A percentile compares a stretch with the other conserved stretches of the same genome.
phyloP scores from a whole-genome alignment of 2,329 filamentous ascomycete genomes.

The Trematosphaeria pertusa region DNA sequence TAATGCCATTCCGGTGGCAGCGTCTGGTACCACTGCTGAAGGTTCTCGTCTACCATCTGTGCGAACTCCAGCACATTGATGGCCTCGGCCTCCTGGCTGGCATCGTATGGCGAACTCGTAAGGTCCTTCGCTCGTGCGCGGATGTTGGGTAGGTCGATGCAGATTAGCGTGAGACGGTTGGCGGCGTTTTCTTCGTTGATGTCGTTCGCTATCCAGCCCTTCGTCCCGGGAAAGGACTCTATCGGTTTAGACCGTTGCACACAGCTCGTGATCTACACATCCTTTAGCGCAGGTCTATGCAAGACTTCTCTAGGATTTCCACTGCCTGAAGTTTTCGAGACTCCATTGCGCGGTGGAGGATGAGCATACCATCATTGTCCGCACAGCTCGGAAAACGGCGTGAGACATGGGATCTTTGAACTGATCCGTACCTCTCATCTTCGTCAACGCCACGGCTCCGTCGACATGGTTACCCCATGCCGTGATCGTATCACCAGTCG shows the following conservation, averaged over 20 bases:
- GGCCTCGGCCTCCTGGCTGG: slow-evolving; percentile 33
- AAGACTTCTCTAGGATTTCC: too few species aligned
- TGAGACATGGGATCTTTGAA: slow-evolving; percentile 47
- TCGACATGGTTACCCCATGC: slow-evolving; percentile 51
- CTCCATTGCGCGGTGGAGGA: too few species aligned
- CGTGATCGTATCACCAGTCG: slow-evolving; percentile 44
- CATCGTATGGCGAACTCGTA: slow-evolving; percentile 29
- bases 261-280: slow-evolving; percentile 45
- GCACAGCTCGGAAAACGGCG: slow-evolving; percentile 49
- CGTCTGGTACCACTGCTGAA: slow-evolving; percentile 47
- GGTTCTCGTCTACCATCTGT: slow-evolving; percentile 44
- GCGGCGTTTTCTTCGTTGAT: slow-evolving; percentile 48
- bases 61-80: slow-evolving; percentile 43
- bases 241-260: slow-evolving; percentile 49
- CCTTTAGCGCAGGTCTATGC: slow-evolving; percentile 13
- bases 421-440: slow-evolving; percentile 47
- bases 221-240: slow-evolving; percentile 44
- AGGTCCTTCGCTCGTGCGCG: slow-evolving; percentile 43
- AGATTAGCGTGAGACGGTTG: slow-evolving; percentile 49
- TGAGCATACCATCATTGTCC: slow-evolving; percentile 49
- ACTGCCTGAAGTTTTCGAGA: too few species aligned
- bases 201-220: slow-evolving; percentile 44
- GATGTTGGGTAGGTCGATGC: slow-evolving; percentile 48
- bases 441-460: slow-evolving; percentile 49
- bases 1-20: slow-evolving; percentile 46